Base-by-base conservation (phyloP, 495 filamentous ascomycete genomes). In the Penicillium coprophilum region DNA sequence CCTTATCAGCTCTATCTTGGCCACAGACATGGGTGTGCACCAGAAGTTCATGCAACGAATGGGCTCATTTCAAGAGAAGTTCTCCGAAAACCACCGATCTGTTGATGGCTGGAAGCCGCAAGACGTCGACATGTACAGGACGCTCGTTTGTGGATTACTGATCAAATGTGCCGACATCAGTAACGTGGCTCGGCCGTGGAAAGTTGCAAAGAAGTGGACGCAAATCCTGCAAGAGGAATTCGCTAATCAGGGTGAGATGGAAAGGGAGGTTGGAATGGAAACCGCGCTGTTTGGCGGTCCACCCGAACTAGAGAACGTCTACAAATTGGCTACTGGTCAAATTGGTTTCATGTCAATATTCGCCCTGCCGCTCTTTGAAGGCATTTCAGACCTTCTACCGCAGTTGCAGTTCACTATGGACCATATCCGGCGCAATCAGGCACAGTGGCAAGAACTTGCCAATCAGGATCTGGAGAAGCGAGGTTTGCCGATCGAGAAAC, bases 91-190 rank as follows among this genome's bases (percentile, higher is more conserved):
- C 57, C 69, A 78, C 30, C 76, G 75, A 28, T 81, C 79, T 11
- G 49, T 71, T 13, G 83, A 88, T 47, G 80, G 81, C 31, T 96
- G 90, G 90, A 86, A 86, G 55, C 80, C 79, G 11, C 86, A 90
- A 61, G 77, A 83, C 55, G 58, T 87, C 9, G 82, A 86, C 27
- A 85, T 92, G 55, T 83, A 91, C 61, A 87, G 85, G 60, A 87
- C 88, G 2, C 77, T 97, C 36, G 71, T 87, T 4, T 97, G 94
- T 70, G 90, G 90, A 23, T 72, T 98, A 45, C 73, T 98, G 46
- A 97, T 98, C 74, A 98, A 98, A 66, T 97, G 94, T 69, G 94
- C 94, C 27, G 94, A 98, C 68, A 97, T 98, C 68, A 96, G 94
- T 73, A 98, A 98, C 68, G 95, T 98, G 63, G 90, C 92, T 31